Evolutionary conservation across 768 basidiomycete species (phyloP).

Genomic region (Suillus decipiens): DNA sequence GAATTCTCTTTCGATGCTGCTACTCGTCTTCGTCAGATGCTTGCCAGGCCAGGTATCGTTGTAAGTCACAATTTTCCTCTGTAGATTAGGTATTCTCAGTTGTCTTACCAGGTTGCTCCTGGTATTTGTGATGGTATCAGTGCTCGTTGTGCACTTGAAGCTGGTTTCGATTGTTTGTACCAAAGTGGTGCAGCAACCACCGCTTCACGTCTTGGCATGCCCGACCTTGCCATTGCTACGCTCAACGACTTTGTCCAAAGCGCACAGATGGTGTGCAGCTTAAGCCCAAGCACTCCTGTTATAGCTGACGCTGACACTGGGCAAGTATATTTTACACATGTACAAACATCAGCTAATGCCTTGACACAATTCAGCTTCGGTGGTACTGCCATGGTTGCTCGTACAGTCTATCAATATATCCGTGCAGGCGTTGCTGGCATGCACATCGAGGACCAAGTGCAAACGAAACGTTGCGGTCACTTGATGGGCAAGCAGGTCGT

Average conservation of each 20-base stretch:
- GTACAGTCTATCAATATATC: constrained; percentile 71
- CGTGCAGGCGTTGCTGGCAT: constrained; percentile 71
- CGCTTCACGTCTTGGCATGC: constrained; percentile 74
- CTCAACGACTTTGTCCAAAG: constrained; percentile 75
- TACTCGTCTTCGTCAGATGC: constrained; percentile 70
- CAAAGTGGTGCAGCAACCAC: constrained; percentile 84
- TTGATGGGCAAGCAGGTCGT: constrained; percentile 82
- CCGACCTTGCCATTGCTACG: constrained; percentile 79
- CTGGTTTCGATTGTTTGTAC: constrained; percentile 76
- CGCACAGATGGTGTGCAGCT: constrained; percentile 68
- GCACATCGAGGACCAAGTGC: constrained; percentile 83
- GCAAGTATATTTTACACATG: constrained; percentile 32
- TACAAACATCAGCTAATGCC: constrained; percentile 20
- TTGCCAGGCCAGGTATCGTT: constrained; percentile 73
- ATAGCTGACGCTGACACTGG: constrained; percentile 84
- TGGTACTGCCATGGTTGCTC: constrained; percentile 73
- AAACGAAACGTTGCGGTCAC: constrained; percentile 80
- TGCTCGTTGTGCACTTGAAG: constrained; percentile 77
- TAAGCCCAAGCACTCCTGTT: constrained; percentile 65
- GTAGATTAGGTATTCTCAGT: constrained; percentile 7
- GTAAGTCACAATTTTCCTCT: constrained; percentile 41
- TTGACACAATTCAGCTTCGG: constrained; percentile 48
- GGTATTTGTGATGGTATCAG: constrained; percentile 82
- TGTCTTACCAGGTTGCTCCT: constrained; percentile 57
- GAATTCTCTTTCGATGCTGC: constrained; percentile 68